A percentile compares a stretch with the other conserved stretches of the same genome.
These are phyloP conservation scores for Populus pruinosa DNA, from an alignment of 345 rosid genomes.

Conservation along the genomic window DNA sequence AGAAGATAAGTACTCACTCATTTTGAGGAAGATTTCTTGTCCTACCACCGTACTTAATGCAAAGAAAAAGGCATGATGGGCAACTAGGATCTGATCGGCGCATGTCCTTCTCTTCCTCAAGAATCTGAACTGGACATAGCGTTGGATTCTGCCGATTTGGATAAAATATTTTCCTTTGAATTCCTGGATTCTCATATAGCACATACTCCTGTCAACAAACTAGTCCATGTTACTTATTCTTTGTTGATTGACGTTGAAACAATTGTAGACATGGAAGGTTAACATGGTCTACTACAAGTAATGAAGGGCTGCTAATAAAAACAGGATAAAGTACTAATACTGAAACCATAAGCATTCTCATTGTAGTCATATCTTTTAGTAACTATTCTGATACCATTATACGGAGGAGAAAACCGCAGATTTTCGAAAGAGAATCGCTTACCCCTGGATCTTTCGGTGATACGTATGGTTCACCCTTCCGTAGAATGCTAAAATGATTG, in stretches of 20 bases:
- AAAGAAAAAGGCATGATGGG: constrained; percentile 54
- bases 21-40: constrained; percentile 64
- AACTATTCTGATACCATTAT: not conserved
- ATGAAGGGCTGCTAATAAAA: too few relatives aligned
- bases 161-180: constrained; percentile 42
- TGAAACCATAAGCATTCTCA: not conserved
- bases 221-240: not conserved
- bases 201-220: constrained; percentile 46
- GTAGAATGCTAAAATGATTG: constrained; percentile 48
- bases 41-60: constrained; percentile 65
- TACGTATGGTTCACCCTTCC: constrained; percentile 45
- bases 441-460: constrained; percentile 52
- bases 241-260: not conserved
- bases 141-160: constrained; percentile 45
- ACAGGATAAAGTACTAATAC: not conserved
- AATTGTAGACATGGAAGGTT: not conserved
- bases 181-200: constrained; percentile 47
- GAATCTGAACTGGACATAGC: constrained; percentile 53
- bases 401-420: not conserved
- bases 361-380: not conserved
- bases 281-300: too few relatives aligned
- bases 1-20: constrained; percentile 32
- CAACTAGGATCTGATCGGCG: constrained; percentile 52
- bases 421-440: constrained; percentile 4
- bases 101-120: constrained; percentile 59